Percentiles rank a stretch among this genome's conserved stretches.
These are phyloP conservation scores for Alternaria angustiovoidea DNA, from an alignment of 2,329 filamentous ascomycete genomes.

Conservation along the genomic window DNA sequence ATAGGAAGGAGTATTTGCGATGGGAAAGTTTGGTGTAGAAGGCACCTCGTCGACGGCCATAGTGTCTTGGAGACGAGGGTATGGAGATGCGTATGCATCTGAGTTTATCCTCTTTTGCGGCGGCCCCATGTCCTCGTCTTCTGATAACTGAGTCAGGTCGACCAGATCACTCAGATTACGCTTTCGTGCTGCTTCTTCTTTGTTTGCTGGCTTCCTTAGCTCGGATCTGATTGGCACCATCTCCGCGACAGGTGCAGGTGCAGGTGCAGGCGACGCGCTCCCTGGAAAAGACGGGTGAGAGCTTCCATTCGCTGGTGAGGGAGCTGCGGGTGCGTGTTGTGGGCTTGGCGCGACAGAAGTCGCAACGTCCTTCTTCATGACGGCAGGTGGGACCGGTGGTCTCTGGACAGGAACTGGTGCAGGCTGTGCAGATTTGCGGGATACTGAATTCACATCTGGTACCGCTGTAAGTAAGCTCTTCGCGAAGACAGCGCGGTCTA, in stretches of 20 bases:
- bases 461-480: constrained; percentile 58
- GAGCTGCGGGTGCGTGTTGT: constrained; percentile 23
- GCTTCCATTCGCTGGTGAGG: constrained; percentile 20
- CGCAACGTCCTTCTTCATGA: constrained; percentile 30
- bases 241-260: constrained; percentile 38
- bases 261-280: constrained; percentile 22
- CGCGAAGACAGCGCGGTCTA: constrained; percentile 64
- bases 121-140: constrained; percentile 53
- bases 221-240: constrained; percentile 42
- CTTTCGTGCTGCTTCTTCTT: constrained; percentile 65
- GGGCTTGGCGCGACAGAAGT: constrained; percentile 27
- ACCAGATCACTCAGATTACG: constrained; percentile 63
- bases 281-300: constrained; percentile 28
- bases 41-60: constrained; percentile 26
- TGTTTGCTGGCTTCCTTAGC: constrained; percentile 53
- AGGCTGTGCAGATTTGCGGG: constrained; percentile 28
- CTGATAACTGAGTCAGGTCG: constrained; percentile 59
- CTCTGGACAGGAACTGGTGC: constrained; percentile 17
- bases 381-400: constrained; percentile 30
- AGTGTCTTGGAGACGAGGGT: constrained; percentile 15
- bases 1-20: constrained; percentile 21
- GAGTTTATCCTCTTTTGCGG: constrained; percentile 43
- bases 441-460: constrained; percentile 51
- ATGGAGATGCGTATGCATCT: constrained; percentile 17
- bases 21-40: constrained; percentile 34